Conservation (phyloP, 2,329 filamentous ascomycete genomes). For the Didymella sp. region DNA sequence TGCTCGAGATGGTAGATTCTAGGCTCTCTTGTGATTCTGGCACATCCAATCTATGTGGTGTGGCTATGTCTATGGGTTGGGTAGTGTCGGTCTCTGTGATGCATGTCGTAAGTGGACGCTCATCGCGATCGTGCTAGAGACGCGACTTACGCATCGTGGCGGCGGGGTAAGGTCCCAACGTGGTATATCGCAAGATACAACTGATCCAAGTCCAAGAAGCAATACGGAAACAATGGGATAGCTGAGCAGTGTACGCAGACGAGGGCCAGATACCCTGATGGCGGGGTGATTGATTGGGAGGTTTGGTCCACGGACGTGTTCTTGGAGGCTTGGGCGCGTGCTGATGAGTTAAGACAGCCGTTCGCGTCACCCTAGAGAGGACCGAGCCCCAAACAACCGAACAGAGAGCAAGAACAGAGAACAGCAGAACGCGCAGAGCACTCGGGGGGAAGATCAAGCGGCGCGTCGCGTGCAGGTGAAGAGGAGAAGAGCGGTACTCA, state of each 20-base stretch:
- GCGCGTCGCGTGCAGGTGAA: constrained; percentile 30
- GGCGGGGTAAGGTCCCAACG: constrained; percentile 27
- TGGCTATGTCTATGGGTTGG: constrained; percentile 11
- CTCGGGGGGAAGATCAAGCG: constrained; percentile 11
- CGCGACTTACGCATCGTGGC: constrained; percentile 35
- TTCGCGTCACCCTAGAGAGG: constrained; percentile 18
- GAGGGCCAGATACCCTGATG: constrained; percentile 16
- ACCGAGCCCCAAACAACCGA: constrained; percentile 8
- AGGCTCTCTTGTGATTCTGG: constrained; percentile 46
- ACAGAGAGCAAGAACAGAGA: constrained; percentile 12
- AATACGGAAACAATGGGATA: background rate
- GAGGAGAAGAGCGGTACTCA: constrained; percentile 14
- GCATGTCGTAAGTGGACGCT: constrained; percentile 29
- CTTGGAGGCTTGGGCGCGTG: constrained; percentile 24
- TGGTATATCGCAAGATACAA: constrained; percentile 17
- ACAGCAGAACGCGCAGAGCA: constrained; percentile 10
- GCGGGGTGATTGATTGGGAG: constrained; percentile 19
- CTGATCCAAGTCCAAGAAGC: constrained; percentile 9
- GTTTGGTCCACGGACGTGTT: constrained; percentile 23
- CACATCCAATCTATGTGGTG: constrained; percentile 6
- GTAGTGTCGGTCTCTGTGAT: constrained; percentile 15
- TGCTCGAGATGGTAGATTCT: constrained; percentile 44
- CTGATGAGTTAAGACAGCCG: constrained; percentile 21
- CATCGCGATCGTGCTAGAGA: constrained; percentile 26
- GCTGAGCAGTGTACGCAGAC: constrained; percentile 7